Evolutionary conservation across 2,329 filamentous ascomycete species (phyloP).

Genomic region (Sclerotinia subarctica): DNA sequence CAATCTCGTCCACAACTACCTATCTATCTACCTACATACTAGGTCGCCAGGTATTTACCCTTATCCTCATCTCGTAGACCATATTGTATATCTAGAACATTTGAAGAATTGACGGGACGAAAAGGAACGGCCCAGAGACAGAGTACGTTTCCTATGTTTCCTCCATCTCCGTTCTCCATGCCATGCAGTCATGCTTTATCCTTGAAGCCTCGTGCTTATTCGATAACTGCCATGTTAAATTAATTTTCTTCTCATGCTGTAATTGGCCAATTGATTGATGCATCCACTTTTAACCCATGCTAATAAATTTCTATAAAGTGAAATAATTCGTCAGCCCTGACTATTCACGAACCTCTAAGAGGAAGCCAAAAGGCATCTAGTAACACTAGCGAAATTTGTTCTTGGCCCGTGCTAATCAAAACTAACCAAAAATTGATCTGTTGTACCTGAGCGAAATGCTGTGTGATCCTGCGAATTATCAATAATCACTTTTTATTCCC

Average conservation of each 20-base stretch:
- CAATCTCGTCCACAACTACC: neutral
- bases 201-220: conserved; percentile 14
- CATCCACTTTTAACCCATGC: neutral
- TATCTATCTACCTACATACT: too few species aligned
- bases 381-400: conserved; percentile 19
- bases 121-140: conserved; percentile 5
- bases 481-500: conserved; percentile 8
- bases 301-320: neutral
- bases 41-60: neutral
- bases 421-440: conserved; percentile 2
- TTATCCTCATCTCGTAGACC: neutral
- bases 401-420: conserved; percentile 13
- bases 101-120: neutral
- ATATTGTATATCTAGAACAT: neutral
- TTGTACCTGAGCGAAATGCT: conserved; percentile 12
- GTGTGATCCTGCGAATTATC: neutral
- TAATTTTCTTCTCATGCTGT: conserved; percentile 10
- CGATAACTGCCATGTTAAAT: conserved; percentile 4
- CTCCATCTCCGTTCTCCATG: neutral
- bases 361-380: neutral
- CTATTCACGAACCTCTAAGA: conserved; percentile 11
- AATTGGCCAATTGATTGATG: conserved; percentile 13
- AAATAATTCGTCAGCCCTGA: conserved; percentile 16
- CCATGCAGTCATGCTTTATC: neutral
- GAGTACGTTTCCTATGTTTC: conserved; percentile 7